Evolutionary conservation across 2,329 filamentous ascomycete species (phyloP).

Genomic region (Alternaria sp.): DNA sequence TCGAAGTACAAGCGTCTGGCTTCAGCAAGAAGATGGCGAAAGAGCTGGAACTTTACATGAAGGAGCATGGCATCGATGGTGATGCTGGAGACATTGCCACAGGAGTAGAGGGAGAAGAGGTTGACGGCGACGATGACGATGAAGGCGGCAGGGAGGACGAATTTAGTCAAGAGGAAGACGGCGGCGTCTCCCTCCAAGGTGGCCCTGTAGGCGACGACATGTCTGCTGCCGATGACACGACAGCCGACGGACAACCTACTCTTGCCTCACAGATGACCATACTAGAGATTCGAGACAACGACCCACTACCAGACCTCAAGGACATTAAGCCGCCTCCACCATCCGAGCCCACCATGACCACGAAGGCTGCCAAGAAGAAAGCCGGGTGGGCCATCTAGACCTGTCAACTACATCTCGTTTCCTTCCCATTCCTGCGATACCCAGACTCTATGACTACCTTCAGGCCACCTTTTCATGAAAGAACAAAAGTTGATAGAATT

Average conservation of each 20-base stretch:
- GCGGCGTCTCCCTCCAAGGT: conserved; percentile 9
- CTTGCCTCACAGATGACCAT: conserved; percentile 48
- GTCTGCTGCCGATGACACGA: background rate
- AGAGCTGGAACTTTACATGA: conserved; percentile 90
- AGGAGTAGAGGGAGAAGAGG: conserved; percentile 31
- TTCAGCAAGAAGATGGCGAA: conserved; percentile 98
- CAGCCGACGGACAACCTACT: conserved; percentile 10
- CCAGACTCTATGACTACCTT: background rate
- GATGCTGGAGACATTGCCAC: conserved; percentile 54
- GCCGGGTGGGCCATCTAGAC: conserved; percentile 46
- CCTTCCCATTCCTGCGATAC: conserved; percentile 12
- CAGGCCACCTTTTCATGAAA: background rate
- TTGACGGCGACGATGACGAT: conserved; percentile 17
- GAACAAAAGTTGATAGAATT: background rate
- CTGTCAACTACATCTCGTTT: background rate
- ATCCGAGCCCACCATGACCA: conserved; percentile 38
- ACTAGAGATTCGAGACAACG: conserved; percentile 49
- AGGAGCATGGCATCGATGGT: conserved; percentile 69
- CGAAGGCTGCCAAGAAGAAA: conserved; percentile 49
- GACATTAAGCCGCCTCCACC: conserved; percentile 36
- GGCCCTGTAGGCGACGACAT: conserved; percentile 10
- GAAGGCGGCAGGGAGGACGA: conserved; percentile 7
- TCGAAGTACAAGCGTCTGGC: conserved; percentile 88
- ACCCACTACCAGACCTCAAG: conserved; percentile 44
- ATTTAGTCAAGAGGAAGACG: conserved; percentile 13